Conservation (phyloP, 352 stramenopile genomes). For the Pythium monospermum region DNA sequence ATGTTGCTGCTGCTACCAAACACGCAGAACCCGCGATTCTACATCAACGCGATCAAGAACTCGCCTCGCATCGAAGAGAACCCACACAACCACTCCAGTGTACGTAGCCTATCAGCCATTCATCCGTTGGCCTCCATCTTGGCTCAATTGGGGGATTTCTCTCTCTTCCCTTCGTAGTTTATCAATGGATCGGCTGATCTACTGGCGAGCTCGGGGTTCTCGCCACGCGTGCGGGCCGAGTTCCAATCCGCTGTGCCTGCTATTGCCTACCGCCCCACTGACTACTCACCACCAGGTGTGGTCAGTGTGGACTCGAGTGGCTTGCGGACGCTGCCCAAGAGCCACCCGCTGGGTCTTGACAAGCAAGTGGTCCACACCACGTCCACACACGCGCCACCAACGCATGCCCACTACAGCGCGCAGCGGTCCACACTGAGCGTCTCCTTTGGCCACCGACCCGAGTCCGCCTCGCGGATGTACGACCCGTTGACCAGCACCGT, state of each 20-base stretch:
- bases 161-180: too few species aligned
- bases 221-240: constrained; percentile 39
- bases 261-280: constrained; percentile 34
- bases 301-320: constrained; percentile 47
- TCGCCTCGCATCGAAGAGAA: constrained; percentile 44
- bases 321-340: constrained; percentile 22
- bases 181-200: constrained; percentile 59
- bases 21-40: constrained; percentile 82
- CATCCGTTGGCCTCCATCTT: too few species aligned
- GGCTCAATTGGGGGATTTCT: too few species aligned
- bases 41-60: constrained; percentile 45
- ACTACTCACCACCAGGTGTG: constrained; percentile 40
- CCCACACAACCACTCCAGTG: constrained; percentile 70
- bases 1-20: too few species aligned
- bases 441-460: constrained; percentile 70
- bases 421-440: constrained; percentile 41
- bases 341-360: constrained; percentile 15
- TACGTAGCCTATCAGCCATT: constrained; percentile 17
- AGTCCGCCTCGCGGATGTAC: constrained; percentile 70
- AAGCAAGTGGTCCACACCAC: constrained; percentile 15
- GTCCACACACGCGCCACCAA: constrained; percentile 19
- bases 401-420: constrained; percentile 24
- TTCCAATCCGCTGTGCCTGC: constrained; percentile 37
- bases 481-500: constrained; percentile 45
- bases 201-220: constrained; percentile 51